Evolutionary conservation across 1,139 yeast genomes (phyloP), one percentile per base, ranked within the genome.

Genomic region (Wickerhamomyces sp.): DNA sequence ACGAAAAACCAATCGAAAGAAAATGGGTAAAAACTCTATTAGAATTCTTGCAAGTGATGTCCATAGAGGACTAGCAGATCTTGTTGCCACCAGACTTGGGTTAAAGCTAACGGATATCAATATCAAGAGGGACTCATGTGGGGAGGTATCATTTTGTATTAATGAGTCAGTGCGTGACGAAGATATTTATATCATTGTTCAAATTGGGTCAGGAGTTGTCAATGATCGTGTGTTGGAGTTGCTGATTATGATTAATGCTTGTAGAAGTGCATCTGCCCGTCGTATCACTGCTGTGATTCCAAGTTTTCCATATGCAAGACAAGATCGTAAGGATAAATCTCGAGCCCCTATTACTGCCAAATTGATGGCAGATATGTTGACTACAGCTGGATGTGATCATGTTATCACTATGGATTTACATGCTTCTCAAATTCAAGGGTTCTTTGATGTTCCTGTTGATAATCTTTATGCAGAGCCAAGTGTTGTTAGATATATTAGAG

Each of bases 271-370:
- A 4, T 82, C 95, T 43, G 97, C 97, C 3, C 77, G 97, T 59
- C 76, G 96, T 51, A 88, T 92, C 61, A 89, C 97, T 2, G 97
- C 95, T 2, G 95, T 92, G 30, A 74, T 92, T 51, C 98, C 98
- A 39, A 87, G 85, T 63, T 92, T 90, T 67, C 97, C 97, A 4
- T 92, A 92, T 59, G 97, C 97, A 19, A 80, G 98, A 64, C 98
- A 92, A 66, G 98, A 92, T 65, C 78, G 95, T 61, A 92, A 92
- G 65, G 97, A 92, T 65, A 92, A 92, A 65, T 79, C 90, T 44
- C 75, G 98, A 57, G 98, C 98, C 9, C 97, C 97, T 38, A 92
- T 92, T 54, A 90, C 97, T 9, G 97, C 98, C 43, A 90, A 92
- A 63, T 74, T 90, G 46, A 86, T 90, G 81, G 97, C 98, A 31